These are phyloP conservation scores for Taphrina wiesneri DNA, from an alignment of 1,139 yeast species.

Conservation along the genomic window DNA sequence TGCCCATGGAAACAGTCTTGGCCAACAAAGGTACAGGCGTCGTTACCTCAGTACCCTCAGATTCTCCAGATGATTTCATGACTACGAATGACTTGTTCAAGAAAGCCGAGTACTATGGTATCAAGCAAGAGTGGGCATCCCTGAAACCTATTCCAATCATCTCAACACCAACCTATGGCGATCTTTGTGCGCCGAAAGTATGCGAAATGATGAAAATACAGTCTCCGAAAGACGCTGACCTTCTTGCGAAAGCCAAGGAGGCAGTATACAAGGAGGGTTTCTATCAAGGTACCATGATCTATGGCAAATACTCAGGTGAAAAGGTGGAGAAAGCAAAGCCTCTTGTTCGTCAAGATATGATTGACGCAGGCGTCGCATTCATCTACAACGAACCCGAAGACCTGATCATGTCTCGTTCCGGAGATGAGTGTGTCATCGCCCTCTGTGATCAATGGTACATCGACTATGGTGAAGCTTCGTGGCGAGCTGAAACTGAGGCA, in stretches of 20 bases:
- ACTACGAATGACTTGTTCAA: constrained; percentile 79
- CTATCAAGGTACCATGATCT: constrained; percentile 79
- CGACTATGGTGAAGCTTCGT: constrained; percentile 92
- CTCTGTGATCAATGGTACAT: constrained; percentile 98
- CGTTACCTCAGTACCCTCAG: constrained; percentile 97
- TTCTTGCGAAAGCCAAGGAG: constrained; percentile 90
- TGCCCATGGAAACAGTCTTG: constrained; percentile 97
- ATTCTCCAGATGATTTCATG: constrained; percentile 94
- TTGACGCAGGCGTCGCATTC: constrained; percentile 77
- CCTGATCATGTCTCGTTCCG: constrained; percentile 85
- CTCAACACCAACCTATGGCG: constrained; percentile 82
- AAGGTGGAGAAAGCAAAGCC: constrained; percentile 90
- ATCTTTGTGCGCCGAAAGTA: constrained; percentile 78
- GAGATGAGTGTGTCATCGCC: constrained; percentile 95
- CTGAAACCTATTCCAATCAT: constrained; percentile 73
- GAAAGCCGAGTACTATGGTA: constrained; percentile 88
- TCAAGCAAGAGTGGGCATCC: constrained; percentile 83
- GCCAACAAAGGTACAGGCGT: constrained; percentile 98
- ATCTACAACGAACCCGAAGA: constrained; percentile 94
- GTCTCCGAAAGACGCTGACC: constrained; percentile 88
- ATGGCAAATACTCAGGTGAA: constrained; percentile 83
- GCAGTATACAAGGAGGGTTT: constrained; percentile 94
- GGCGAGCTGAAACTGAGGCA: constrained; percentile 85
- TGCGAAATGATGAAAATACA: constrained; percentile 86
- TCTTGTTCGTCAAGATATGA: constrained; percentile 77